Conservation (phyloP, 2,329 filamentous ascomycete genomes). For the Colletotrichum sansevieriae region DNA sequence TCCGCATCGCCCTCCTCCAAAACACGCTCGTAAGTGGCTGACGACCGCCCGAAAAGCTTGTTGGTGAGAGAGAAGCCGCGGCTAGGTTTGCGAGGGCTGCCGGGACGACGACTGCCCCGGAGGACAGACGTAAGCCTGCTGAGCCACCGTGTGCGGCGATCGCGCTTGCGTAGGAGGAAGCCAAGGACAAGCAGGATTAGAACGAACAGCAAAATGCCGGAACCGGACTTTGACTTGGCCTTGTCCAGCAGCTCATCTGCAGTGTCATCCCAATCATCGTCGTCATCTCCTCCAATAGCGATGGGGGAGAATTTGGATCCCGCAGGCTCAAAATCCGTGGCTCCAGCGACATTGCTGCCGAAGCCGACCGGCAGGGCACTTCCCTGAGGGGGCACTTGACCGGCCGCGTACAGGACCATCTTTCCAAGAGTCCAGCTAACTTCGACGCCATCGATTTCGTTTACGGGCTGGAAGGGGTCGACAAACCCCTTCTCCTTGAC, state of each 20-base stretch:
- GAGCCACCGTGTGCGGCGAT: constrained; percentile 75
- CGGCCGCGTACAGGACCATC: constrained; percentile 94
- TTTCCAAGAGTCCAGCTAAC: constrained; percentile 98
- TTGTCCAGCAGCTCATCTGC: constrained; percentile 73
- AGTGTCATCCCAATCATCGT: constrained; percentile 66
- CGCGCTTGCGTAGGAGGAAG: constrained; percentile 84
- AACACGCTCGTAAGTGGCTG: constrained; percentile 81
- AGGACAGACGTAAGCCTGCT: constrained; percentile 62
- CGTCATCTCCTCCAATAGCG: constrained; percentile 51
- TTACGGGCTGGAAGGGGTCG: constrained; percentile 90
- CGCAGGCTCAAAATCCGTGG: constrained; percentile 86
- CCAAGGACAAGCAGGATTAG: constrained; percentile 76
- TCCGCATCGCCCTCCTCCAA: constrained; percentile 82
- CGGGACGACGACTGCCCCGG: constrained; percentile 57
- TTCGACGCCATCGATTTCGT: constrained; percentile 92
- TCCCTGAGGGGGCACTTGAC: constrained; percentile 79
- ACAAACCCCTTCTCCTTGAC: constrained; percentile 81
- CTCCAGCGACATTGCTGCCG: constrained; percentile 80
- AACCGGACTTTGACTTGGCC: constrained; percentile 76
- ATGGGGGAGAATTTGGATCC: constrained; percentile 65
- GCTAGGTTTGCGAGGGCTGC: constrained; percentile 61
- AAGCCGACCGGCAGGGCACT: constrained; percentile 84
- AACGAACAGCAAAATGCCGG: constrained; percentile 82
- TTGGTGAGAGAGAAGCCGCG: constrained; percentile 66
- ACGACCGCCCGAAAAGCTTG: constrained; percentile 74